phyloP scores from a whole-genome alignment of 305 asterid genomes.

The Ilex paraguariensis region DNA sequence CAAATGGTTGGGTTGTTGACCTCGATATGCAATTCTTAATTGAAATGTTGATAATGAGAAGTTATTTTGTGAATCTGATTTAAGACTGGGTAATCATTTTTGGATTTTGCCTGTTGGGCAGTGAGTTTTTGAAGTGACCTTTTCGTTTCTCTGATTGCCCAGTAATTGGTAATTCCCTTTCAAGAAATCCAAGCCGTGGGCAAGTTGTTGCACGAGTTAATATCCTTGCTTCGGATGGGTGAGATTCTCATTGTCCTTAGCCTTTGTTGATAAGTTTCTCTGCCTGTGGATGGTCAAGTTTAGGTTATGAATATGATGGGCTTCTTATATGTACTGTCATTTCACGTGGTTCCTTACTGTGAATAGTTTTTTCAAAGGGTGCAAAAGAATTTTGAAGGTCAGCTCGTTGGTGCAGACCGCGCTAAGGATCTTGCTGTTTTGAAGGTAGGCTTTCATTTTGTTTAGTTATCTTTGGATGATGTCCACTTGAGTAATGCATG shows the following conservation, averaged over 20 bases:
- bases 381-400: conserved; percentile 93
- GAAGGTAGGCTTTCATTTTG: conserved; percentile 43
- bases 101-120: too few species aligned
- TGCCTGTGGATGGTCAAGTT: too few species aligned
- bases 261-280: neutral
- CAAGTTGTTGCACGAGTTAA: conserved; percentile 93
- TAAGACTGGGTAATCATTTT: too few species aligned
- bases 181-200: conserved; percentile 76
- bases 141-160: conserved; percentile 9
- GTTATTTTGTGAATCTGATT: too few species aligned
- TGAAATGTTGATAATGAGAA: neutral
- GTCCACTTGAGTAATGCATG: neutral
- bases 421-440: conserved; percentile 93
- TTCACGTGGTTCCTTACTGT: neutral
- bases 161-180: conserved; percentile 93
- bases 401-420: conserved; percentile 89
- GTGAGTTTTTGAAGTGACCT: too few species aligned
- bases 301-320: neutral
- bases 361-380: conserved; percentile 43
- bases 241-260: conserved; percentile 19
- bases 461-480: neutral
- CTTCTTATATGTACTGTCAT: neutral
- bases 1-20: neutral
- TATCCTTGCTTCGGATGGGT: conserved; percentile 93
- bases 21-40: neutral